Evolutionary conservation across 441 rosid species (phyloP).

Genomic region (Euphorbia celastroides): DNA sequence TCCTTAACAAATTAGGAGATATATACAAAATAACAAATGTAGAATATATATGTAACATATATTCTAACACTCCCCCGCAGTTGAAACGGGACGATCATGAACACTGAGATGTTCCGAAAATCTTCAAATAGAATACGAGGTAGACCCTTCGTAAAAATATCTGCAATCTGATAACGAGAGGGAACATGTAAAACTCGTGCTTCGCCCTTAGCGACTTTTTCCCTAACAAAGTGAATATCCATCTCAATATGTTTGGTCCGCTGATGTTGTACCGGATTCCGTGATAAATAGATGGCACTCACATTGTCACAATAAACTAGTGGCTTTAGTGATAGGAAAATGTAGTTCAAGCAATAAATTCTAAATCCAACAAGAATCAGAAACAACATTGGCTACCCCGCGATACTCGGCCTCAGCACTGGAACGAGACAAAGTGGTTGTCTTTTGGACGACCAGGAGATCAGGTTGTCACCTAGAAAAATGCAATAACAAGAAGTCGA

Average conservation of each 20-base stretch:
- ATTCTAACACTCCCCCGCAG: conserved; percentile 1
- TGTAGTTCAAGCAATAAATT: not conserved
- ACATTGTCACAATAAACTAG: not conserved
- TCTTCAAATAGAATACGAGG: not conserved
- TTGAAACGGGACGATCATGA: not conserved
- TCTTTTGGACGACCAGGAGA: not conserved
- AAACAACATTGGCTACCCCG: not conserved
- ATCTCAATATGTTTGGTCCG: not conserved
- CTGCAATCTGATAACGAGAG: not conserved
- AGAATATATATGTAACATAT: no score
- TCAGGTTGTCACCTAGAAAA: not conserved
- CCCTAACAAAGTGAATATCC: not conserved
- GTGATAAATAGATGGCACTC: not conserved
- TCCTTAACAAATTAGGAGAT: no score
- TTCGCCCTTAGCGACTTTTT: not conserved
- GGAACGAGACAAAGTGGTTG: not conserved
- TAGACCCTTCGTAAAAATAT: not conserved
- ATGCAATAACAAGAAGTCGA: not conserved
- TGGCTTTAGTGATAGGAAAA: not conserved
- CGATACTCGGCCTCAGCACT: not conserved
- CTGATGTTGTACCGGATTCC: not conserved
- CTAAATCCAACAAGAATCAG: not conserved
- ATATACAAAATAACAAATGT: no score
- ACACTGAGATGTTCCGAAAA: not conserved
- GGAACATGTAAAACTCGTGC: not conserved